These are phyloP conservation scores for Phytophthora pseudosyringae DNA, from an alignment of 352 stramenopile species.

Conservation along the genomic window DNA sequence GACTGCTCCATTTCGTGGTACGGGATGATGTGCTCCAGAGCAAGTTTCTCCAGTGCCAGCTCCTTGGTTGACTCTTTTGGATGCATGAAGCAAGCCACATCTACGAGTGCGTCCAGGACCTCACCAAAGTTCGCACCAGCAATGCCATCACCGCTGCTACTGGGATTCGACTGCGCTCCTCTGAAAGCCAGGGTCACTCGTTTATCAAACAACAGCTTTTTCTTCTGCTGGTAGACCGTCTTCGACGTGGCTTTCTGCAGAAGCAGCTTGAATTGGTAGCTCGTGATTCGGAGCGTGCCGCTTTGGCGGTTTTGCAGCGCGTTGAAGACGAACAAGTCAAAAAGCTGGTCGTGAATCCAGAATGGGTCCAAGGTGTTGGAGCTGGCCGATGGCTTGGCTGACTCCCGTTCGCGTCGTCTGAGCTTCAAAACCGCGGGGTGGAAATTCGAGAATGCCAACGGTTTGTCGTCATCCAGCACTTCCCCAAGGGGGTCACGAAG, in stretches of 20 bases:
- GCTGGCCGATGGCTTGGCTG: background rate
- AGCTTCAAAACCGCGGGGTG: conserved; percentile 27
- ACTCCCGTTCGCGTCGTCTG: conserved; percentile 6
- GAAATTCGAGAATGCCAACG: conserved; percentile 21
- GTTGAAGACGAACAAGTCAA: conserved; percentile 69
- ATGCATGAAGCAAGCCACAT: conserved; percentile 54
- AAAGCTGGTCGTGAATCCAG: conserved; percentile 63
- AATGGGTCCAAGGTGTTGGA: conserved; percentile 43
- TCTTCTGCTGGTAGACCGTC: conserved; percentile 28
- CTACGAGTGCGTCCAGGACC: conserved; percentile 67
- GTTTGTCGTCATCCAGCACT: conserved; percentile 30
- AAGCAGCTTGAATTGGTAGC: conserved; percentile 74
- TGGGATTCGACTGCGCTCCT: conserved; percentile 25
- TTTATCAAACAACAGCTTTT: conserved; percentile 59
- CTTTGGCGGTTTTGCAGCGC: conserved; percentile 61
- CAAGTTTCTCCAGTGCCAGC: conserved; percentile 45
- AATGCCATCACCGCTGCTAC: conserved; percentile 22
- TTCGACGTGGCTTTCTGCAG: conserved; percentile 44
- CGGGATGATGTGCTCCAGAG: conserved; percentile 44
- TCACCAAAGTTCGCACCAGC: conserved; percentile 53
- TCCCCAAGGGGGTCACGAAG: conserved; percentile 38
- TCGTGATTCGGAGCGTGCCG: conserved; percentile 51
- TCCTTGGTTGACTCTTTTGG: conserved; percentile 42
- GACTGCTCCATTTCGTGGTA: conserved; percentile 42
- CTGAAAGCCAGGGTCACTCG: conserved; percentile 30